Evolutionary conservation across 148 eudicot species (phyloP).

Genomic region (Chenopodium suecicum): DNA sequence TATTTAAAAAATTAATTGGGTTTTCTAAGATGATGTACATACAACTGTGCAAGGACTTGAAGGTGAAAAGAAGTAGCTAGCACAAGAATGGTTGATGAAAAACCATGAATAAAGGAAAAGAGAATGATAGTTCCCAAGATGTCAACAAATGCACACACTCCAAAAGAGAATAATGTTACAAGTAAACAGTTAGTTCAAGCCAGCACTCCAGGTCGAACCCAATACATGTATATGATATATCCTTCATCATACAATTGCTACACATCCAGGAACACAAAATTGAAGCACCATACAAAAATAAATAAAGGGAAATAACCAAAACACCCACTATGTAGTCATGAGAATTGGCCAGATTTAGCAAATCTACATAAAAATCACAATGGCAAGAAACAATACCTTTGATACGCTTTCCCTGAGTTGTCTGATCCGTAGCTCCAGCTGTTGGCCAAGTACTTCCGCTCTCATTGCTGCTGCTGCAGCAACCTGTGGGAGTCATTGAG

Average conservation of each 20-base stretch:
- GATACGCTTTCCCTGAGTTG: conserved; percentile 15
- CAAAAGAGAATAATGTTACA: background rate
- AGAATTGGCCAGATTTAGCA: too few relatives aligned
- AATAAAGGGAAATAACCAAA: too few relatives aligned
- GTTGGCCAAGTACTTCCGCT: conserved; percentile 28
- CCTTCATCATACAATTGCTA: background rate
- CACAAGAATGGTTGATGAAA: background rate
- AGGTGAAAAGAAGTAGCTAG: background rate
- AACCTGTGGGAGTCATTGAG: conserved; percentile 25
- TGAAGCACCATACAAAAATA: too few relatives aligned
- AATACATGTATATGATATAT: background rate
- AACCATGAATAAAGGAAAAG: too few relatives aligned
- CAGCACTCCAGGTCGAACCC: background rate
- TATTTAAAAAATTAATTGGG: background rate
- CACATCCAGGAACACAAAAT: background rate
- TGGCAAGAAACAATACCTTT: conserved; percentile 28
- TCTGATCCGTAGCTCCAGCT: conserved; percentile 16
- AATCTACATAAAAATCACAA: background rate
- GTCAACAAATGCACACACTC: background rate
- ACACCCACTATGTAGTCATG: too few relatives aligned
- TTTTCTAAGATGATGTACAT: background rate
- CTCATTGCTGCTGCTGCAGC: conserved; percentile 44
- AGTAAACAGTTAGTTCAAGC: too few relatives aligned
- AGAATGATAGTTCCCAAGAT: background rate
- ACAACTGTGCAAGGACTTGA: background rate